Base-by-base conservation (phyloP, 257 asterid species). In the Gentiana macrophylla region DNA sequence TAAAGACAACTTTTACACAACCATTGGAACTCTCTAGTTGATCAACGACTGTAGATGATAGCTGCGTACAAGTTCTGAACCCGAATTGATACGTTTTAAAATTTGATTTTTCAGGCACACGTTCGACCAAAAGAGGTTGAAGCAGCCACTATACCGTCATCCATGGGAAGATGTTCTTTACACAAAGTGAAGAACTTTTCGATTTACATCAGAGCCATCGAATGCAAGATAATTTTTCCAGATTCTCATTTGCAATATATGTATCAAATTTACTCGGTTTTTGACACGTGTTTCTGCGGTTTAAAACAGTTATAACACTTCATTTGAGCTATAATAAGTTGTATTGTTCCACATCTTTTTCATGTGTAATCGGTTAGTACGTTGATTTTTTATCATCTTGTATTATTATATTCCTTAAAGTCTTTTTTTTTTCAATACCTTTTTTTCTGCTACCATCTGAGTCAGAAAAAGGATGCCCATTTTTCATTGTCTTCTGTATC, bases 151-250 rank as follows among this genome's bases (percentile, higher is more conserved):
- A 13, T 91, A 91, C 80, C 98, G 95, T 67, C 98, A 91, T 75
- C 98, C 98, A 2, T 91, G 98, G 98, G 98, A 91, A 79, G 98
- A 91, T 67, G 98, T 91, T 56, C 94, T 87, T 62, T 91, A 91
- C 89, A 91, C 98, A 80, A 87, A 91, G 86, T 91, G 81, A 81
- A 70, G 60, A 15, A 24, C 24, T 24, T 24, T 24, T 24, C 24
- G 24, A 24, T 24, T 24, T 24, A 24, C 24, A 24, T 24, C 43
- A 44, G 57, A 35, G 63, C 35, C 54, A 10, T 45, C 65, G 12
- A 37, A 3, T 37, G 50, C 4, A 49, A 41, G 33, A 51, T 35
- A 24, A 65, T 37, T 50, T 34, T 53, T 67, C 72, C n/a, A 59
- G 49, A 56, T 61, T 57, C 33, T 65, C 61, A 43, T 60, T 69